Conservation (phyloP, 2,329 filamentous ascomycete genomes). For the Penicillium polonicum region DNA sequence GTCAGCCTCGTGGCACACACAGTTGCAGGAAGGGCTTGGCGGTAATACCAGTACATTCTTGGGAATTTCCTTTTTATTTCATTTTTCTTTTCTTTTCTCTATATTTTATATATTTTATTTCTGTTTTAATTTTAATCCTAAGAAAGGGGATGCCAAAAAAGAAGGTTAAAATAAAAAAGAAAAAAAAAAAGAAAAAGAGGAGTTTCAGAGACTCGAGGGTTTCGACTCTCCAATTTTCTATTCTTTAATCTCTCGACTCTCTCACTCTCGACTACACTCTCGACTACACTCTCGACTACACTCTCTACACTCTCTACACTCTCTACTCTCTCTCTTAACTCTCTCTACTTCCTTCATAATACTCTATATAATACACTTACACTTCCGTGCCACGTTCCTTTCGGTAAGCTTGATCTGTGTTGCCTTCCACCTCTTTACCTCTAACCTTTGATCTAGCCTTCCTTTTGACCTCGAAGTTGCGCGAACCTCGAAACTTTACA, state of each 20-base stretch:
- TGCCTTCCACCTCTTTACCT: background rate
- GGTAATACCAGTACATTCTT: constrained; percentile 12
- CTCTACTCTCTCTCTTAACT: background rate
- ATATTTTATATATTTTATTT: background rate
- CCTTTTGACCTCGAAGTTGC: constrained; percentile 1
- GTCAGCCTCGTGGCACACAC: constrained; percentile 32
- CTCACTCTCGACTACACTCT: background rate
- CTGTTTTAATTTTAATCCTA: background rate
- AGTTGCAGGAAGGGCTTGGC: constrained; percentile 26
- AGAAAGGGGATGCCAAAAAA: background rate
- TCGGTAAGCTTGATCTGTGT: background rate
- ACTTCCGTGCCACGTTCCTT: background rate
- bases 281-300: background rate
- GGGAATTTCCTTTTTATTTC: background rate
- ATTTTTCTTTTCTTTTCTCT: background rate
- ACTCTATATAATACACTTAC: background rate
- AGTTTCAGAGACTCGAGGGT: constrained; percentile 10
- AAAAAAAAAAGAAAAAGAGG: background rate
- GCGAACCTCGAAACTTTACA: background rate
- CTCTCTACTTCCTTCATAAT: background rate
- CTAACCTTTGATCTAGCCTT: background rate
- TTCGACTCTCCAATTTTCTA: constrained; percentile 9
- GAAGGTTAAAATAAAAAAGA: constrained; percentile 2
- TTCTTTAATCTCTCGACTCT: constrained; percentile 5
- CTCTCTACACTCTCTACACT: background rate